Evolutionary conservation across 192 early-diverging fungal genomes (phyloP).

Genomic region (Entomortierella beljakovae): DNA sequence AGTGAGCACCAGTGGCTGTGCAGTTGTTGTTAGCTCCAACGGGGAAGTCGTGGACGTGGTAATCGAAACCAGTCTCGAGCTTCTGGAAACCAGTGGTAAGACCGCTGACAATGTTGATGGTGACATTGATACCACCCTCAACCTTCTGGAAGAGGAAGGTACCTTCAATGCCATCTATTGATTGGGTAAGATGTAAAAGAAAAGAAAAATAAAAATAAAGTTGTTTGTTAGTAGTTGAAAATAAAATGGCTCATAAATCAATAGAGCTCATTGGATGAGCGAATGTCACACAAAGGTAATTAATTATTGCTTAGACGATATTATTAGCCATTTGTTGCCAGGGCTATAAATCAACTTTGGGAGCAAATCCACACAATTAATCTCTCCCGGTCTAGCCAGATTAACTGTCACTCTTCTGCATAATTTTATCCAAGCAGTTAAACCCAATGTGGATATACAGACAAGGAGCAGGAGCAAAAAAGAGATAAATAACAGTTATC

Average conservation of each 20-base stretch:
- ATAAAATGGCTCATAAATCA: not conserved
- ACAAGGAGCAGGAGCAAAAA: too few species aligned
- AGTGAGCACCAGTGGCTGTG: conserved; percentile 26
- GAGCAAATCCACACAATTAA: too few species aligned
- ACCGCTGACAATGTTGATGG: conserved; percentile 10
- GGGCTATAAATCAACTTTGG: too few species aligned
- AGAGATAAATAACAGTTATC: too few species aligned
- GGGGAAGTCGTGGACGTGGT: conserved; percentile 48
- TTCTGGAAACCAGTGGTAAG: conserved; percentile 9
- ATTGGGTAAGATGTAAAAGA: not conserved
- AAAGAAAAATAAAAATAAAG: conserved; percentile 1
- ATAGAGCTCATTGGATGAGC: not conserved
- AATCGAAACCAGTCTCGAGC: conserved; percentile 22
- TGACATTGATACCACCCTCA: conserved; percentile 24
- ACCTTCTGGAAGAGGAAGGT: conserved; percentile 40
- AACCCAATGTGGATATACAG: too few species aligned
- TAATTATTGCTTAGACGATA: not conserved
- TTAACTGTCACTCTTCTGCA: too few species aligned
- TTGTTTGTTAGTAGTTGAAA: too few species aligned
- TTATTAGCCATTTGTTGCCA: conserved; percentile 1
- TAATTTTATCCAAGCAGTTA: too few species aligned
- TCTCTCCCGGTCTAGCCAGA: too few species aligned
- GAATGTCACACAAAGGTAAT: conserved; percentile 5
- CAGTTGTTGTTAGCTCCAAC: conserved; percentile 29
- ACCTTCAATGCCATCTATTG: conserved; percentile 25